Base-by-base conservation (phyloP, 202 grass and related monocot species). In the Digitaria exilis region DNA sequence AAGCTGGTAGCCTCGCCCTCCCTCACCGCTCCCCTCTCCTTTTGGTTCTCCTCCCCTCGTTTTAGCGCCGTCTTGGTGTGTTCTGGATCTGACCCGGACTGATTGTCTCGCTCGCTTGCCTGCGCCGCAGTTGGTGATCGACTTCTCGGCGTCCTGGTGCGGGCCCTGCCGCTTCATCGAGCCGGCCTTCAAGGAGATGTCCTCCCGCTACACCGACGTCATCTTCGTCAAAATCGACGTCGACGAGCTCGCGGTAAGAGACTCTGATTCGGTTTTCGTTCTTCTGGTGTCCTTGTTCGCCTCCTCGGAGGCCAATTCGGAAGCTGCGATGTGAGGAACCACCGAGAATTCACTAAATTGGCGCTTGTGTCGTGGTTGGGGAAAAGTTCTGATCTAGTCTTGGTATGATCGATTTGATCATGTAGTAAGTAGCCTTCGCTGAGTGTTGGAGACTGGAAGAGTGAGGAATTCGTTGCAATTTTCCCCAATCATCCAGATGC, bases 121-220 rank as follows among this genome's bases (percentile, higher is more conserved):
- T 39, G 79, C 50, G 64, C 49, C 10, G 74, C 75, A 93, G 91
- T 63, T 97, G 87, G 87, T 97, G 71, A 81, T 96, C 77, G 88
- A 96, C 77, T 94, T 94, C 92, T 88, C 92, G 21, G 92, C 89
- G 39, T 76, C 89, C 6, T 94, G 92, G 94, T 94, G 92, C 80
- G 92, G 92, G 77, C 94, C 94, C 12, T 97, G 94, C 90, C 94
- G 86, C 73, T 89, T 89, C 80, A 92, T 97, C 14, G 92, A 92
- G 82, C 94, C 94, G 13, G 69, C 76, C 21, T 92, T 97, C 84
- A 94, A 92, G 65, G 80, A 82, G 42, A 87, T 97, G 81, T 86
- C 92, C 21, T 65, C 74, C 56, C 83, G 81, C 69, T 88, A 79
- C 50, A 4, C 84, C 69, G 64, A 82, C 70, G 91, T 71, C 48